Percentiles rank a stretch among this genome's conserved stretches.
These are phyloP conservation scores for Mortierella sp. DNA, from an alignment of 371 early-diverging fungal genomes.

Conservation along the genomic window DNA sequence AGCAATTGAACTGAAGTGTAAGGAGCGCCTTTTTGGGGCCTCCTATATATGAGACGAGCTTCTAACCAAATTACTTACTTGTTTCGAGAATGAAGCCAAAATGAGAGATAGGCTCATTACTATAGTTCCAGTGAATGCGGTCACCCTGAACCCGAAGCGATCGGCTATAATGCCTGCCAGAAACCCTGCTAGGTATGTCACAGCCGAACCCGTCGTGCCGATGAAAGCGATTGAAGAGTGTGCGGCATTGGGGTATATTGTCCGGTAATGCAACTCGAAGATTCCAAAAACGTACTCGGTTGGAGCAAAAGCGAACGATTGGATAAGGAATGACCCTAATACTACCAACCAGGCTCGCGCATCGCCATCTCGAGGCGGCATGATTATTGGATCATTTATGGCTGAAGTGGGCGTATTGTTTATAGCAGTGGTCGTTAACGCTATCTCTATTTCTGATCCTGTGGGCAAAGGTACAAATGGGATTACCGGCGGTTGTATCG, in stretches of 20 bases:
- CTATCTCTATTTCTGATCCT: too few species aligned
- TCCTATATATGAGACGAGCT: neutral
- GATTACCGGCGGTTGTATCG: too few species aligned
- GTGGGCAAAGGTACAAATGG: too few species aligned
- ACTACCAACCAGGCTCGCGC: conserved; percentile 32
- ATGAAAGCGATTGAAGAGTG: conserved; percentile 27
- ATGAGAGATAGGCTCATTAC: conserved; percentile 20
- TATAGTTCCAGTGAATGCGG: neutral
- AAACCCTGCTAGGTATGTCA: conserved; percentile 26
- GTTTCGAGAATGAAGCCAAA: conserved; percentile 25
- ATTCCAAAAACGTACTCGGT: conserved; percentile 43
- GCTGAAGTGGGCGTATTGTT: too few species aligned
- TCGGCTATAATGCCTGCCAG: conserved; percentile 17
- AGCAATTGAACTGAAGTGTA: neutral
- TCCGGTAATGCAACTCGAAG: conserved; percentile 27
- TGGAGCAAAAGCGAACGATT: conserved; percentile 41
- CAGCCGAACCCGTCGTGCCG: conserved; percentile 26
- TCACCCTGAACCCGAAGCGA: conserved; percentile 25
- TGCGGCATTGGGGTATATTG: conserved; percentile 6
- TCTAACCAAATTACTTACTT: conserved; percentile 11
- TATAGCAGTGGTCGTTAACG: too few species aligned
- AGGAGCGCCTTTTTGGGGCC: neutral
- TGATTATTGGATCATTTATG: too few species aligned
- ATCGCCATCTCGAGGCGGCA: conserved; percentile 14
- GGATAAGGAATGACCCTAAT: conserved; percentile 26